Evolutionary conservation across 179 eudicot genomes (phyloP), one percentile per base, ranked within the genome.

Genomic region (Beta lomatogona): DNA sequence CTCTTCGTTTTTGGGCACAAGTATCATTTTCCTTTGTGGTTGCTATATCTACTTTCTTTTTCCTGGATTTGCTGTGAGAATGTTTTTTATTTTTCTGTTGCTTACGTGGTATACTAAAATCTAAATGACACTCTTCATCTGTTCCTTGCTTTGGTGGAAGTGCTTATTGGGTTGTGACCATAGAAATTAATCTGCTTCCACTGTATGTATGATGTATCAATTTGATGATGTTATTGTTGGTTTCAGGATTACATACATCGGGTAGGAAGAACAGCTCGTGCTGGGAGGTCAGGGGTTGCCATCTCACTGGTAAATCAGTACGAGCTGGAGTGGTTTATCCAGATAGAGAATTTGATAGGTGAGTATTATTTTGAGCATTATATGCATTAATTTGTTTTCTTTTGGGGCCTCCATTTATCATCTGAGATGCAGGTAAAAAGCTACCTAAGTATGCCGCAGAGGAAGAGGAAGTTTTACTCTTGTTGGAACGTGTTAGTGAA

Each of bases 251-350:
- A 95, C 78, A 94, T 94, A 80, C 99, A 95, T 80, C 87, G 97
- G 59, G 98, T 95, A n/a, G 99, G 99, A 83, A 94, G 97, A 91
- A 95, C 98, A 53, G 99, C 99, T 81, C 94, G 98, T 79, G 99
- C 99, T 58, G 99, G 98, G 68, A 93, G 98, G 68, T 86, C 97
- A 50, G 98, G 99, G 48, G 89, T 95, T 83, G 97, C 93, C 53
- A 85, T 95, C 77, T 95, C 97, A 36, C 80, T 94, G 60, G 92
- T 95, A 53, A 92, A 89, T 81, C 99, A 95, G 85, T 91, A 95
- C 28, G 97, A 94, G 86, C 52, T 92, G 65, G 93, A 88, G 84
- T 89, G 90, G 91, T 95, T 88, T 85, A 22, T 82, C 45, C 95
- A 89, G 86, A 95, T 95, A 77, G 99, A 95, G 88, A 90, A 89